A percentile compares a stretch with the other conserved stretches of the same genome.
phyloP scores from a whole-genome alignment of 768 basidiomycete species.

The Tricholoma terreum region DNA sequence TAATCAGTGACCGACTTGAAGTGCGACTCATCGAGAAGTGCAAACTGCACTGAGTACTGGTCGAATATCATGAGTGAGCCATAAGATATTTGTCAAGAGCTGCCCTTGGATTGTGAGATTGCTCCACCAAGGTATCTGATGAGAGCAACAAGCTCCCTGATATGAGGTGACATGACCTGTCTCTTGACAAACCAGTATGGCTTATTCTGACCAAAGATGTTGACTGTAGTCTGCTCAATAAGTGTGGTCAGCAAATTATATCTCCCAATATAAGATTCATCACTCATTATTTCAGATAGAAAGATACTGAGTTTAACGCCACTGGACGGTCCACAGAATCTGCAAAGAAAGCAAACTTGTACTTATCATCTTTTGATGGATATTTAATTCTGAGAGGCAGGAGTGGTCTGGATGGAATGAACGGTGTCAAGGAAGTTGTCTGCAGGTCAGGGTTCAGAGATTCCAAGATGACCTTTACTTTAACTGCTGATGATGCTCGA shows the following conservation, averaged over 20 bases:
- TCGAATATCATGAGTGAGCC: background rate
- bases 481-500: too few relatives aligned
- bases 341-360: background rate
- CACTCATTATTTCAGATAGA: background rate
- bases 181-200: background rate
- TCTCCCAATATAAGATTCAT: background rate
- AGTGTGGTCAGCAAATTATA: background rate
- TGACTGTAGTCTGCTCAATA: background rate
- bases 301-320: background rate
- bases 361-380: background rate
- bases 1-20: background rate
- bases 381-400: slow-evolving; percentile 1
- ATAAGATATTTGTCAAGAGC: background rate
- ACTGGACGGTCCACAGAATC: background rate
- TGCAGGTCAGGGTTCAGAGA: background rate
- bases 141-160: background rate
- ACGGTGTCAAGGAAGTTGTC: background rate
- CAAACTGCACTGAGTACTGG: background rate
- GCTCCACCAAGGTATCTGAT: background rate
- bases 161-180: background rate
- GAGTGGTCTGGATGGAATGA: background rate
- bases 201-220: background rate
- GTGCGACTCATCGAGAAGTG: background rate
- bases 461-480: background rate
- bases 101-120: background rate